phyloP scores from a whole-genome alignment of 108 stramenopile species.

The Conticribra weissflogii region DNA sequence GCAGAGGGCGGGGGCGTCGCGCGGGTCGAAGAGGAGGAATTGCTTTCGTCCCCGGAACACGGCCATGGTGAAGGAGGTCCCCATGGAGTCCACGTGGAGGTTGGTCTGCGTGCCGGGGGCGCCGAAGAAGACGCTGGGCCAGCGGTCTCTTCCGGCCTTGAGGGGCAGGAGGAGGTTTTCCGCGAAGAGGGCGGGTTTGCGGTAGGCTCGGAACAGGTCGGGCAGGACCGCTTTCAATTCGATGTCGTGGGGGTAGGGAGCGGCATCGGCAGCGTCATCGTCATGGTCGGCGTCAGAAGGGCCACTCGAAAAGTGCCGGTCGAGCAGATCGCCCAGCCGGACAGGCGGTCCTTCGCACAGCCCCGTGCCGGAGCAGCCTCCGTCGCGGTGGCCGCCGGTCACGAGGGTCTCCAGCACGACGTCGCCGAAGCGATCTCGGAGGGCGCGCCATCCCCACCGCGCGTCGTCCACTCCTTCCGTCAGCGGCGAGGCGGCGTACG shows the following conservation, averaged over 20 bases:
- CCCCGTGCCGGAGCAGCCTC: not conserved
- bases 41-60: slow-evolving; percentile 16
- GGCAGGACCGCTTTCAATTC: not conserved
- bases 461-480: slow-evolving; percentile 6
- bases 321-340: not conserved
- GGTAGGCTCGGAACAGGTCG: not conserved
- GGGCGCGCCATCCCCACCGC: slow-evolving; percentile 8
- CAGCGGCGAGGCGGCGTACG: not conserved
- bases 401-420: not conserved
- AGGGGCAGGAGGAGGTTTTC: slow-evolving; percentile 7
- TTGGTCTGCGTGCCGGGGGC: slow-evolving; percentile 8
- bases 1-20: slow-evolving; percentile 10
- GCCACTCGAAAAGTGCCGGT: not conserved
- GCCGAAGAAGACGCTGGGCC: slow-evolving; percentile 14
- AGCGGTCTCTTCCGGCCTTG: not conserved
- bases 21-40: slow-evolving; percentile 9
- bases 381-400: too few species aligned
- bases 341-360: slow-evolving; percentile 2
- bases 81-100: slow-evolving; percentile 8
- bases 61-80: slow-evolving; percentile 24
- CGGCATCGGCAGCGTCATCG: not conserved
- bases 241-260: slow-evolving; percentile 9
- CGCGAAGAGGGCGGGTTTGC: not conserved
- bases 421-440: slow-evolving; percentile 1
- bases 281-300: not conserved